Evolutionary conservation across 1,284 basidiomycete genomes (phyloP).

Genomic region (Leccinum laetum): DNA sequence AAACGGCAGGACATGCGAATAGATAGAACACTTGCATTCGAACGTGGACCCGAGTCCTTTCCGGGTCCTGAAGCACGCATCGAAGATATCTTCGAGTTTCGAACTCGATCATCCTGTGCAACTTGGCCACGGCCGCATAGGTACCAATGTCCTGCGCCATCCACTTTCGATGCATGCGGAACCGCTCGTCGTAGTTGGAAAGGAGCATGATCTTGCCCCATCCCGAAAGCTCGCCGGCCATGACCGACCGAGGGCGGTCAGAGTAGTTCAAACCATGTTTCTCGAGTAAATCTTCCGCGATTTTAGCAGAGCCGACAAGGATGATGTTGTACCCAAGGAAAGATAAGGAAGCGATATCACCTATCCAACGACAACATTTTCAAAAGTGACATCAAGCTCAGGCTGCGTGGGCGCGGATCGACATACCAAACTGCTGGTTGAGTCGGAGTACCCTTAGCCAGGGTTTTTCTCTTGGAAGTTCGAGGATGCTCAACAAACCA

Average conservation of each 20-base stretch:
- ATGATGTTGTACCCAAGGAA: constrained; percentile 18
- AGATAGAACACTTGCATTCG: constrained; percentile 13
- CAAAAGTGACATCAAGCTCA: background rate
- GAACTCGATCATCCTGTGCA: constrained; percentile 24
- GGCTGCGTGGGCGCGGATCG: background rate
- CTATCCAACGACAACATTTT: constrained; percentile 4
- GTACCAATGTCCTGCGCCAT: constrained; percentile 33
- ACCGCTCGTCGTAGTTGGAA: constrained; percentile 20
- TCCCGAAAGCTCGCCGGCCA: constrained; percentile 27
- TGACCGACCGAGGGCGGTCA: constrained; percentile 24
- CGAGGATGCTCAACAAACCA: constrained; percentile 14
- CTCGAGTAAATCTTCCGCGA: constrained; percentile 24
- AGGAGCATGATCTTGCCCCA: constrained; percentile 29
- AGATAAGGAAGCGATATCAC: constrained; percentile 19
- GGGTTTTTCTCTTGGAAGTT: constrained; percentile 5
- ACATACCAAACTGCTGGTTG: constrained; percentile 15
- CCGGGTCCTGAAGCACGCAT: constrained; percentile 14
- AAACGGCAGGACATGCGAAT: background rate
- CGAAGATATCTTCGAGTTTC: constrained; percentile 16
- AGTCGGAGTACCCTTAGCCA: constrained; percentile 9
- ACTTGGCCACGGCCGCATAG: constrained; percentile 13
- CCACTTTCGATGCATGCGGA: constrained; percentile 22
- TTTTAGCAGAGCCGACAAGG: constrained; percentile 19
- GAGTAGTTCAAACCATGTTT: constrained; percentile 22
- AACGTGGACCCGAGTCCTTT: constrained; percentile 11